These are phyloP conservation scores for Trichosanthes cucumerina DNA, from an alignment of 306 rosid species.

Conservation along the genomic window DNA sequence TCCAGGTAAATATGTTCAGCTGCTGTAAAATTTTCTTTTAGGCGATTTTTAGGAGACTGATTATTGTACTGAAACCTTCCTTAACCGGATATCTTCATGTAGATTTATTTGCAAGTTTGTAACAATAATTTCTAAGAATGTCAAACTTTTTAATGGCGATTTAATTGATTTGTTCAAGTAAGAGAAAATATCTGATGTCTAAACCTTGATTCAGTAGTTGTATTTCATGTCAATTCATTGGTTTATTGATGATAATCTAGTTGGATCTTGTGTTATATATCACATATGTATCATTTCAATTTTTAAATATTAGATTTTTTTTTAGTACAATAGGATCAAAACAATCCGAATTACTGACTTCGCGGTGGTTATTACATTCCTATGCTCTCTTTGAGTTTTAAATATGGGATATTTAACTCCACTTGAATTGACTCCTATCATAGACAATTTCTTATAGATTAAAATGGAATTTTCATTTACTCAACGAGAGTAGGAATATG, in stretches of 20 bases:
- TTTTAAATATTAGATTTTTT: no score
- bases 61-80: neutral
- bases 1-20: neutral
- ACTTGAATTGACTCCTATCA: no score
- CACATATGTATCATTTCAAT: no score
- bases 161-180: neutral
- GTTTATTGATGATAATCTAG: neutral
- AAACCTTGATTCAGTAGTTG: neutral
- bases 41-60: neutral
- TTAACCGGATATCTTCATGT: neutral
- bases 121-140: neutral
- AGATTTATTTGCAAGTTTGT: neutral
- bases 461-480: no score
- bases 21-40: neutral
- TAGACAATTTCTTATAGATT: no score
- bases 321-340: no score
- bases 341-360: no score
- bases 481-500: no score
- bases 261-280: neutral
- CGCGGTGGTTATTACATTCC: no score
- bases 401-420: no score
- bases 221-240: no score
- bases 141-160: neutral
- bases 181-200: neutral
- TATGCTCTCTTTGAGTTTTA: no score